phyloP scores from a whole-genome alignment of 345 rosid genomes.

The Camelina hispida region DNA sequence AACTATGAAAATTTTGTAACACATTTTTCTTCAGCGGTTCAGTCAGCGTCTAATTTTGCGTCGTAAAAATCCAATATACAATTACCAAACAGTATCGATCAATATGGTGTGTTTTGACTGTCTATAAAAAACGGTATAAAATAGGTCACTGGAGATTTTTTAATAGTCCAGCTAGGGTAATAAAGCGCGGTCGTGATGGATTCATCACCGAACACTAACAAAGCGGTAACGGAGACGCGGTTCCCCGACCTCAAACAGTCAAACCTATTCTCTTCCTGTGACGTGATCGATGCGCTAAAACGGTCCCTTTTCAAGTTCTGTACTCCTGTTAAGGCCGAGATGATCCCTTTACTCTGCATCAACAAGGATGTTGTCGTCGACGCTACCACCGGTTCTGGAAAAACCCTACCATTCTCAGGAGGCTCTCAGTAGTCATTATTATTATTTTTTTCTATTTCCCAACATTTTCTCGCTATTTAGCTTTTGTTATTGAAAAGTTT shows the following conservation, averaged over 20 bases:
- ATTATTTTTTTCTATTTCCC: too few relatives aligned
- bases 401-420: slow-evolving; percentile 84
- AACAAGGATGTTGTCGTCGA: slow-evolving; percentile 89
- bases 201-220: neutral
- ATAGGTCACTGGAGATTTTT: too few relatives aligned
- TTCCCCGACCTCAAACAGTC: slow-evolving; percentile 22
- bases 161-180: too few relatives aligned
- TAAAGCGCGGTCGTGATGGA: neutral
- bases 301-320: slow-evolving; percentile 67
- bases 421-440: too few relatives aligned
- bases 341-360: slow-evolving; percentile 80
- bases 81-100: too few relatives aligned
- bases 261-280: slow-evolving; percentile 61
- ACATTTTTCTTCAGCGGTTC: too few relatives aligned
- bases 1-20: too few relatives aligned
- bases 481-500: neutral
- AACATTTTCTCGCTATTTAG: neutral
- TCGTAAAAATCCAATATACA: too few relatives aligned
- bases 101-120: too few relatives aligned
- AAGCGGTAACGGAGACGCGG: neutral
- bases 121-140: too few relatives aligned
- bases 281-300: slow-evolving; percentile 58
- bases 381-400: slow-evolving; percentile 93
- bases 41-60: too few relatives aligned
- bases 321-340: slow-evolving; percentile 86